These are phyloP conservation scores for Epicoccum sorghinum DNA, from an alignment of 2,329 filamentous ascomycete species.

Conservation along the genomic window DNA sequence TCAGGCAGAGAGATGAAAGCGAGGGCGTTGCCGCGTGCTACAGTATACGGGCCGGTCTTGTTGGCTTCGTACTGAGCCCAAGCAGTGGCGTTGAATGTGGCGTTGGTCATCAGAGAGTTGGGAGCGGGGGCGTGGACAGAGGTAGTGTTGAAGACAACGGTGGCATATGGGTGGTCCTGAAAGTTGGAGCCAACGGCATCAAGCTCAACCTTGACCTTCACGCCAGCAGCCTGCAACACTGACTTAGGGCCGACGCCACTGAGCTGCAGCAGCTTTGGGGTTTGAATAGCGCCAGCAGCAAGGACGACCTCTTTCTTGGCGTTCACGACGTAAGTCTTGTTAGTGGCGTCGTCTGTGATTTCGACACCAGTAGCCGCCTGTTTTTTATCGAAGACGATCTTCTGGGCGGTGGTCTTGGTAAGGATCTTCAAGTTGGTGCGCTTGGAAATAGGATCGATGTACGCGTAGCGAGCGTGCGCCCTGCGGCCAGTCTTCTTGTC, in stretches of 20 bases:
- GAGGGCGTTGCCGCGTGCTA: constrained; percentile 32
- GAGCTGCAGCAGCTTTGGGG: constrained; percentile 58
- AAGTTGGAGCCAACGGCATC: constrained; percentile 45
- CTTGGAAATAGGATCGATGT: constrained; percentile 36
- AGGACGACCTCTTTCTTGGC: constrained; percentile 61
- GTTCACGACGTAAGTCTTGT: constrained; percentile 24
- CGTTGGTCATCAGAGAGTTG: constrained; percentile 32
- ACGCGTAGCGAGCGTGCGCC: constrained; percentile 36
- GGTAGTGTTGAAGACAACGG: constrained; percentile 31
- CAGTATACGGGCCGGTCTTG: constrained; percentile 41
- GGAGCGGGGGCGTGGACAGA: constrained; percentile 30
- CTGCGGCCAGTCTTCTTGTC: constrained; percentile 31
- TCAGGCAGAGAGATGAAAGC: constrained; percentile 35
- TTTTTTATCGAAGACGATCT: constrained; percentile 29
- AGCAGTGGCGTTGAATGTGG: constrained; percentile 41
- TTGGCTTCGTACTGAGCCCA: constrained; percentile 39
- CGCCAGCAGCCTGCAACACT: constrained; percentile 37
- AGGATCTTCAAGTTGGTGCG: constrained; percentile 37
- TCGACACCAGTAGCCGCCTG: constrained; percentile 26
- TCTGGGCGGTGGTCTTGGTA: constrained; percentile 27
- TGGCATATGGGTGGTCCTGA: constrained; percentile 38
- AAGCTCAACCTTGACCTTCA: constrained; percentile 34
- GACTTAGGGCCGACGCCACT: constrained; percentile 40
- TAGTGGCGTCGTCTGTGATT: constrained; percentile 18
- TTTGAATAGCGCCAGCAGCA: constrained; percentile 62